phyloP scores from a whole-genome alignment of 148 eudicot genomes.

The Drosera capensis region DNA sequence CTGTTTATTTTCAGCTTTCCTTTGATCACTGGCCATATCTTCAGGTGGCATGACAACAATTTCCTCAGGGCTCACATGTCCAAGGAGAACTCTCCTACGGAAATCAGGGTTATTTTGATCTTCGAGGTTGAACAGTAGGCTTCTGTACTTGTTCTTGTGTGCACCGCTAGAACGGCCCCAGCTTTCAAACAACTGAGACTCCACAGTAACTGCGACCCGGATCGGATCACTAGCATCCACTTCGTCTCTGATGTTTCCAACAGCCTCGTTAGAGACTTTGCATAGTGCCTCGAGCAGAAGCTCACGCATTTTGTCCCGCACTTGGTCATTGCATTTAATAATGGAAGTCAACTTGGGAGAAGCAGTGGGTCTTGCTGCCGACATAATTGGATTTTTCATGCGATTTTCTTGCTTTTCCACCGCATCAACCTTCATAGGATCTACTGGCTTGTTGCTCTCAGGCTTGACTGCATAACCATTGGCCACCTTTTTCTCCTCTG shows the following conservation, averaged over 20 bases:
- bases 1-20: conserved; percentile 31
- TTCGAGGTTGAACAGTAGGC: conserved; percentile 45
- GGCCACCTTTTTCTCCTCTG: conserved; percentile 5
- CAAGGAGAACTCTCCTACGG: conserved; percentile 45
- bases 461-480: too few relatives aligned
- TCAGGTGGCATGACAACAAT: conserved; percentile 22
- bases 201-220: conserved; percentile 42
- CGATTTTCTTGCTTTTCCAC: too few relatives aligned
- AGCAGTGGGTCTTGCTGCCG: too few relatives aligned
- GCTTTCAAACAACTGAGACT: conserved; percentile 45
- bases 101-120: conserved; percentile 49
- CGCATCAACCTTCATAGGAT: too few relatives aligned
- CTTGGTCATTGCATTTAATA: conserved; percentile 32
- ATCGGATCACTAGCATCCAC: conserved; percentile 41
- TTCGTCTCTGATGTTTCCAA: conserved; percentile 26
- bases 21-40: conserved; percentile 59
- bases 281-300: conserved; percentile 35
- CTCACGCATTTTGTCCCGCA: conserved; percentile 43
- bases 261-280: conserved; percentile 32
- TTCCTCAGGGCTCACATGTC: conserved; percentile 31
- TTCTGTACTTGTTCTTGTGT: conserved; percentile 47
- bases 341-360: conserved; percentile 46
- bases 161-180: conserved; percentile 48
- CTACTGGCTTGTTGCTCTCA: too few relatives aligned
- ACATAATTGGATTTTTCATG: too few relatives aligned